Evolutionary conservation across 2,329 filamentous ascomycete species (phyloP), one percentile per base, ranked within the genome.

Genomic region (Polychaeton citri): DNA sequence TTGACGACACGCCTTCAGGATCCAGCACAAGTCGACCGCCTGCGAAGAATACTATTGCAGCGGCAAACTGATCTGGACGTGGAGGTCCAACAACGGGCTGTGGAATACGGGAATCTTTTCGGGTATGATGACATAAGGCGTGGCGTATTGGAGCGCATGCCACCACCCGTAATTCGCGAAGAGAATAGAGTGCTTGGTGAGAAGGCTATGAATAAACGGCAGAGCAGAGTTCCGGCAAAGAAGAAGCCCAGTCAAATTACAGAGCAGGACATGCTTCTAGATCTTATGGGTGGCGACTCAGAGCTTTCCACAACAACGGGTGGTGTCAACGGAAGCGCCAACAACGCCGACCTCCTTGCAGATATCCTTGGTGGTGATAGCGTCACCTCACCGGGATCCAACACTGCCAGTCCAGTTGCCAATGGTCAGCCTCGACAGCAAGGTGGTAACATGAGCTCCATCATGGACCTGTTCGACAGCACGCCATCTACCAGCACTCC

Each of bases 131-230:
- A 85, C 41, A 82, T 98, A 38, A 78, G 88, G 37, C 74, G 74
- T 40, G 90, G 90, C 39, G 90, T 98, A 2, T 66, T 98, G 8
- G 90, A 98, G 62, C 92, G 90, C 59, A 98, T 98, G 92, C 90
- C 90, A 6, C 76, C 90, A 2, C 90, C 90, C 6, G 88, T 96
- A 58, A 96, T 98, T 52, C 85, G 88, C 46, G 90, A 98, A 57
- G 85, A 93, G 57, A 88, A 90, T 37, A 73, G 88, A 41, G 87
- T 95, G 3, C 68, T 98, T 13, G 87, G 87, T 30, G 81, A 88
- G 51, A 79, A 85, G 1, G 68, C 75, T 26, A 56, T 60, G 40
- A 57, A 59, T 45, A 65, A 65, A 48, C 57, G 64, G 33, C 46
- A 52, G 32, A 60, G 61, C 36, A 62, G 74, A 33, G 70, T 75